Percentiles rank a stretch among this genome's conserved stretches.
phyloP scores from a whole-genome alignment of 495 filamentous ascomycete species.

The Xylaria castorea region DNA sequence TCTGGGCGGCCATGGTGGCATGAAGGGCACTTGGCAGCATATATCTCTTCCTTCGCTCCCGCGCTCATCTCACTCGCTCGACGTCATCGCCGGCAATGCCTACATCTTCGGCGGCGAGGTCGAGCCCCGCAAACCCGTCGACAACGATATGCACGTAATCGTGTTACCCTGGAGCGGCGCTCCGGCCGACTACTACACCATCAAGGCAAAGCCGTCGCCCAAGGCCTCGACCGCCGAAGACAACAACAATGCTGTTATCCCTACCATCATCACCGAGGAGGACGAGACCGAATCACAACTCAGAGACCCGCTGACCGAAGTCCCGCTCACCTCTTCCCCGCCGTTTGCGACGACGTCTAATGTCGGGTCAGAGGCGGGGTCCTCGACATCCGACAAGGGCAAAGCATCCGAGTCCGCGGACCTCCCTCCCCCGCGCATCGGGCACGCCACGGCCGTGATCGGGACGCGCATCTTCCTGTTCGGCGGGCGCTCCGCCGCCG shows the following conservation, averaged over 20 bases:
- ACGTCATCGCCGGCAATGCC: constrained; percentile 67
- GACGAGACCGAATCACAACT: constrained; percentile 43
- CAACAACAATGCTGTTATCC: background rate
- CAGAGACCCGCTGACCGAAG: constrained; percentile 35
- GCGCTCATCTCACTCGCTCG: constrained; percentile 72
- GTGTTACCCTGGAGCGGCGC: constrained; percentile 61
- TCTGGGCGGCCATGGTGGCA: constrained; percentile 30
- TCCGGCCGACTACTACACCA: constrained; percentile 62
- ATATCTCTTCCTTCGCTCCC: constrained; percentile 62
- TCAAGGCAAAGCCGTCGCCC: constrained; percentile 51
- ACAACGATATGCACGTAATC: constrained; percentile 74
- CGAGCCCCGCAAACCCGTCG: constrained; percentile 58
- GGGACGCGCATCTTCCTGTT: constrained; percentile 68
- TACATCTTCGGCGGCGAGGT: constrained; percentile 74
- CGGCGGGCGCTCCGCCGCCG: constrained; percentile 59
- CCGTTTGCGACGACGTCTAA: background rate
- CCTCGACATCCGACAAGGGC: constrained; percentile 26
- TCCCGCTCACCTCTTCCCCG: constrained; percentile 32
- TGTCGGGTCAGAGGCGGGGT: constrained; percentile 4
- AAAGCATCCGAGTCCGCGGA: constrained; percentile 21
- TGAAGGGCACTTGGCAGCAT: constrained; percentile 66
- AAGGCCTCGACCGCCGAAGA: constrained; percentile 16
- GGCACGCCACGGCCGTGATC: constrained; percentile 65
- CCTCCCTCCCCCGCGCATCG: constrained; percentile 59
- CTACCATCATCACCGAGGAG: constrained; percentile 47